phyloP scores from a whole-genome alignment of 2,329 filamentous ascomycete species.

The Sclerotinia glacialis region DNA sequence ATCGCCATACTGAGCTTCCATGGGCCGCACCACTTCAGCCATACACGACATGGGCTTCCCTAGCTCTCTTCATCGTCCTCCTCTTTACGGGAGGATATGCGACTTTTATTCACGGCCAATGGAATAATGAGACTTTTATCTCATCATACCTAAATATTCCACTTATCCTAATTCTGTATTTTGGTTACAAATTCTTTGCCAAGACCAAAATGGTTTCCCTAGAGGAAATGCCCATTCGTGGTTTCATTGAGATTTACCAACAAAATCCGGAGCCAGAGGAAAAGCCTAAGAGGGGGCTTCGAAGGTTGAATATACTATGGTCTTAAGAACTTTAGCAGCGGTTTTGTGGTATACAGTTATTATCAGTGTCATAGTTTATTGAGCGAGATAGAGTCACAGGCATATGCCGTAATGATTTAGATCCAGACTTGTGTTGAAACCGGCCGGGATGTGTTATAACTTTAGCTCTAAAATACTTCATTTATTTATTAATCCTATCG shows the following conservation, averaged over 20 bases:
- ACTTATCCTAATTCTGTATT: conserved; percentile 44
- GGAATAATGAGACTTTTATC: conserved; percentile 56
- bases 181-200: conserved; percentile 54
- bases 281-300: conserved; percentile 32
- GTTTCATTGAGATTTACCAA: conserved; percentile 40
- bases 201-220: conserved; percentile 45
- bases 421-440: background rate
- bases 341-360: background rate
- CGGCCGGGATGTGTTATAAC: background rate
- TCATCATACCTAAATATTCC: conserved; percentile 57
- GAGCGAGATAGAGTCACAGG: background rate
- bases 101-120: conserved; percentile 59
- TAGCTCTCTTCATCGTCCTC: conserved; percentile 61
- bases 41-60: conserved; percentile 58
- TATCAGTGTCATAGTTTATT: background rate
- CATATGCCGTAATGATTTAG: background rate
- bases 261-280: conserved; percentile 42
- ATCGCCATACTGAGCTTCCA: conserved; percentile 47
- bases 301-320: conserved; percentile 42
- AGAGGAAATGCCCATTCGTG: conserved; percentile 42
- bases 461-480: background rate
- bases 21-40: conserved; percentile 48
- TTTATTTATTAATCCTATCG: background rate
- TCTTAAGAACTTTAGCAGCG: background rate
- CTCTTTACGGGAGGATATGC: conserved; percentile 68